Base-by-base conservation (phyloP, 129 eudicot species). In the Escallonia herrerae region DNA sequence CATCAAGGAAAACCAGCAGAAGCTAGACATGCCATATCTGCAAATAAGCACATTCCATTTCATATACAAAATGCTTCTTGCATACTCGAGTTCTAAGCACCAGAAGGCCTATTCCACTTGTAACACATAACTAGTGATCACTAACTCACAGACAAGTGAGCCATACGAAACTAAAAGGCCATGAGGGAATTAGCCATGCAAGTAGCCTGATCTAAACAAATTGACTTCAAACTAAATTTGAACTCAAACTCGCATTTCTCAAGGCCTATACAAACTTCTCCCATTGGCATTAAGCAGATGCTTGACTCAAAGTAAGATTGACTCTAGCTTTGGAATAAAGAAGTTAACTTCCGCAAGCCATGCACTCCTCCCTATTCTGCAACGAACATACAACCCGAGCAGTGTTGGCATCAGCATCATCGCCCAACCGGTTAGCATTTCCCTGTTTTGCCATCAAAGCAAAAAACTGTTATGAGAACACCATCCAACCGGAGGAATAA, bases 371-470 rank as follows among this genome's bases (percentile, higher is more conserved):
- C 6, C 85, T 76, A 66, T 80, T 80, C 15, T 71, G 55, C 57
- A 80, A 64, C 8, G 89, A 83, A 70, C 89, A 83, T 37, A 73
- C 85, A 80, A 79, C 71, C 52, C 73, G 80, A 3, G 85, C 82
- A 59, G 76, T 74, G 55, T 59, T 72, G 4, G 78, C 61, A 15
- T 66, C 65, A 12, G 66, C 89, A 54, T 76, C 78, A 9, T 40
- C 80, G 15, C 52, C 65, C 1, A 64, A 42, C 14, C 5, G 47
- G 51, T 72, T 73, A 5, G 57, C 41, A 38, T 71, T 49, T 14
- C 73, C 89, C 84, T 83, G 82, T 67, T 71, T 57, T 22, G 5
- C 44, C 61, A 7, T 15, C 6, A 56, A 56, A 56, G 33, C 42
- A 8, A 3, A 51, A 56, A 2, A 22, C 7, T 15, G 3, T 6